Conservation (phyloP, 1,284 basidiomycete species). For the Phlebopus sp. region DNA sequence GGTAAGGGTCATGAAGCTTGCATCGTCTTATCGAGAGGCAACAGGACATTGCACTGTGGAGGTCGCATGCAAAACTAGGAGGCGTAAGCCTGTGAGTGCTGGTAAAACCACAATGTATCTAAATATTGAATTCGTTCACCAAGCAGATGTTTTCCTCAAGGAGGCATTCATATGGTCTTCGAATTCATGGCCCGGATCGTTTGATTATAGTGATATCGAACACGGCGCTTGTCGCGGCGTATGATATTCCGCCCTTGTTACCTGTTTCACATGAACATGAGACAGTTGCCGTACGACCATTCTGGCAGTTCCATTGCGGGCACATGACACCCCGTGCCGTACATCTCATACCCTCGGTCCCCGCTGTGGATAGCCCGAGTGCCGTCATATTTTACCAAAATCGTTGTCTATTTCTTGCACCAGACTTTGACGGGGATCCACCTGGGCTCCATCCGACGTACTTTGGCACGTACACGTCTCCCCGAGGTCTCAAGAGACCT, state of each 20-base stretch:
- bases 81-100: neutral
- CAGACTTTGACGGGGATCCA: constrained; percentile 14
- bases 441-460: constrained; percentile 13
- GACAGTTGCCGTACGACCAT: neutral
- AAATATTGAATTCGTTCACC: too few species aligned
- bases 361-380: constrained; percentile 12
- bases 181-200: constrained; percentile 1
- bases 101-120: too few species aligned
- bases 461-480: constrained; percentile 12
- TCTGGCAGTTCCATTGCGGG: constrained; percentile 14
- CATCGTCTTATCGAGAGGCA: neutral
- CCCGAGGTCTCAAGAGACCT: constrained; percentile 8
- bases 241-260: neutral
- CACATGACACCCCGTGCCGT: constrained; percentile 9
- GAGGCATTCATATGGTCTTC: constrained; percentile 13
- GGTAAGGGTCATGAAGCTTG: neutral
- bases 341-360: constrained; percentile 11
- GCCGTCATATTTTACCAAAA: constrained; percentile 8
- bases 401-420: constrained; percentile 9
- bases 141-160: neutral
- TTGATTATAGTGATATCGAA: constrained; percentile 9
- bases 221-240: constrained; percentile 12
- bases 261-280: neutral
- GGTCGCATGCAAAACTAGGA: neutral
- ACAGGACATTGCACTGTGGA: neutral